Percentiles rank a stretch among this genome's conserved stretches.
phyloP scores from a whole-genome alignment of 2,329 filamentous ascomycete genomes.

The Claviceps sp. region DNA sequence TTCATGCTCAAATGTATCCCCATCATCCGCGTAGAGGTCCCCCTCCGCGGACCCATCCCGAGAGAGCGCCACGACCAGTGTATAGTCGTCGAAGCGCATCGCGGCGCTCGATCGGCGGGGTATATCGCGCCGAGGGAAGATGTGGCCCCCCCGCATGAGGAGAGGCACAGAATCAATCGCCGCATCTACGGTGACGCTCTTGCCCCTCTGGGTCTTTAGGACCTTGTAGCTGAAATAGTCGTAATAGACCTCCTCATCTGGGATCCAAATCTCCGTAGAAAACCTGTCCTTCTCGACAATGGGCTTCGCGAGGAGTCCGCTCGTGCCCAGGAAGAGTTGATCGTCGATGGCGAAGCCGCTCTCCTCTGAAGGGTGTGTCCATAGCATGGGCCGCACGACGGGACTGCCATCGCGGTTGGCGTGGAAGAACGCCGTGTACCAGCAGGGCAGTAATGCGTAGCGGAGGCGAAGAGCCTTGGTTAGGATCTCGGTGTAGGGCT shows the following conservation, averaged over 20 bases:
- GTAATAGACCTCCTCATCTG: conserved; percentile 82
- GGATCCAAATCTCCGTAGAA: conserved; percentile 69
- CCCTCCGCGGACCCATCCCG: conserved; percentile 52
- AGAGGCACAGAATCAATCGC: conserved; percentile 79
- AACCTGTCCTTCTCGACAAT: conserved; percentile 65
- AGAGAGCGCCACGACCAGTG: conserved; percentile 62
- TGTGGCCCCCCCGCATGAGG: conserved; percentile 84
- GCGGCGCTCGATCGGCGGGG: conserved; percentile 73
- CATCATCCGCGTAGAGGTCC: conserved; percentile 82
- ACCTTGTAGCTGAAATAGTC: conserved; percentile 85
- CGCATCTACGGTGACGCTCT: conserved; percentile 55
- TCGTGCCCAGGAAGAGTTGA: conserved; percentile 81
- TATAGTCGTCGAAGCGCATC: conserved; percentile 94
- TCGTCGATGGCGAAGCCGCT: conserved; percentile 80
- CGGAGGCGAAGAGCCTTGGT: conserved; percentile 76
- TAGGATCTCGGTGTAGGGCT: conserved; percentile 76
- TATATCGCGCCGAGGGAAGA: conserved; percentile 79
- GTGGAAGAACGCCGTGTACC: conserved; percentile 95
- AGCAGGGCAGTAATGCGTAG: conserved; percentile 79
- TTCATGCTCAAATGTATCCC: conserved; percentile 81
- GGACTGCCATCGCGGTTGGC: conserved; percentile 72
- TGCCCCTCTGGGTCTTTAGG: conserved; percentile 56
- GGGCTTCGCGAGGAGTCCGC: conserved; percentile 85
- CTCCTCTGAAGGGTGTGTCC: conserved; percentile 77
- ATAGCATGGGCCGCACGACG: conserved; percentile 85